Conservation (phyloP, 208 protist genomes). For the Crithidia fasciculata region DNA sequence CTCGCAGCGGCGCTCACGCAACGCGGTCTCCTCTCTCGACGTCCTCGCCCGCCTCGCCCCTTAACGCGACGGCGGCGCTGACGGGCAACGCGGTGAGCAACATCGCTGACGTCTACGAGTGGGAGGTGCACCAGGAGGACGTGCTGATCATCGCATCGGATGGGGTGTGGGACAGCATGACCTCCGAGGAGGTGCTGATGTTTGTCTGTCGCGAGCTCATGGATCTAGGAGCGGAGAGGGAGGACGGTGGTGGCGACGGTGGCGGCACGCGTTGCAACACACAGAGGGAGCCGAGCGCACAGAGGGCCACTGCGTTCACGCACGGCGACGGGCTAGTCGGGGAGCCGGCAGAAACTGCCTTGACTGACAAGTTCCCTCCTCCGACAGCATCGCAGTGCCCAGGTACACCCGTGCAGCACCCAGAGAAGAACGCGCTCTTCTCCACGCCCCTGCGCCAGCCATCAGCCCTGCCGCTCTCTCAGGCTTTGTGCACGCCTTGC, state of each 20-base stretch:
- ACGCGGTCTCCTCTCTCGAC: neutral
- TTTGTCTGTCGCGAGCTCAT: conserved; percentile 54
- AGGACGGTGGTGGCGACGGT: neutral
- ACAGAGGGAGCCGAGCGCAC: too few relatives aligned
- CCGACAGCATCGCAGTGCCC: too few relatives aligned
- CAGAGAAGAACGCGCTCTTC: neutral
- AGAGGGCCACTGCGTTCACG: too few relatives aligned
- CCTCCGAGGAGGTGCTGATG: conserved; percentile 50
- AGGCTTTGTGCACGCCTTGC: conserved; percentile 9
- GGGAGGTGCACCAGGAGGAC: conserved; percentile 53
- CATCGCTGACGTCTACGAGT: conserved; percentile 75
- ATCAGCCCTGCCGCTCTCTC: neutral
- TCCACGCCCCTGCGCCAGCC: conserved; percentile 15
- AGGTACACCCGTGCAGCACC: neutral
- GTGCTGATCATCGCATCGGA: conserved; percentile 83
- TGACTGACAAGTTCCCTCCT: too few relatives aligned
- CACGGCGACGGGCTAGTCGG: too few relatives aligned
- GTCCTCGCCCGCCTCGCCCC: conserved; percentile 9
- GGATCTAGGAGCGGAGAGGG: neutral
- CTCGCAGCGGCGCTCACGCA: neutral
- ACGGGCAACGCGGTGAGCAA: conserved; percentile 70
- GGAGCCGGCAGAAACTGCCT: too few relatives aligned
- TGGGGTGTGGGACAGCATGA: conserved; percentile 84
- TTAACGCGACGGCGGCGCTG: neutral
- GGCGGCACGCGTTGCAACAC: neutral